Evolutionary conservation across 2,329 filamentous ascomycete genomes (phyloP).

Genomic region (Paecilomyces sp.): DNA sequence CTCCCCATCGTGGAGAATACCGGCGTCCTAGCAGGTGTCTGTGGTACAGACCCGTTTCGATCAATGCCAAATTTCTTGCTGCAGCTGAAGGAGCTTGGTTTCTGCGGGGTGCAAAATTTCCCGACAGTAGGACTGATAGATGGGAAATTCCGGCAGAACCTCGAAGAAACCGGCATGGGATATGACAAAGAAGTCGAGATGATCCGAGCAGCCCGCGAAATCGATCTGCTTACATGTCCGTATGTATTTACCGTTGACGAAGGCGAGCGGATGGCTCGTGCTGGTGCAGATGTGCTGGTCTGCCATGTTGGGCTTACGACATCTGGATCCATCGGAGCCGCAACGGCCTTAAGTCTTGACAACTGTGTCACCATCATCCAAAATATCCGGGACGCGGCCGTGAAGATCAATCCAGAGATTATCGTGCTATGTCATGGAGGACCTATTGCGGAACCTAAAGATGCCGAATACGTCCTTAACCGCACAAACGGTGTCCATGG

Average conservation of each 20-base stretch:
- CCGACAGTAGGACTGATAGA: conserved; percentile 67
- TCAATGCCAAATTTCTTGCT: conserved; percentile 54
- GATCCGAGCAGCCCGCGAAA: conserved; percentile 51
- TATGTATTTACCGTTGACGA: conserved; percentile 62
- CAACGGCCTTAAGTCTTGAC: conserved; percentile 54
- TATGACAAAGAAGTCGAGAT: conserved; percentile 62
- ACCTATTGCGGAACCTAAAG: conserved; percentile 57
- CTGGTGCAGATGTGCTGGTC: conserved; percentile 61
- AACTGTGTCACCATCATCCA: conserved; percentile 58
- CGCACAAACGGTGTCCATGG: conserved; percentile 60
- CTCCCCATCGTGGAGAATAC: conserved; percentile 57
- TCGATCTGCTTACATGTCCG: conserved; percentile 60
- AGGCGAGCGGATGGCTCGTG: conserved; percentile 54
- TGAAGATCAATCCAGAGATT: conserved; percentile 49
- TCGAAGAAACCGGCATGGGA: conserved; percentile 67
- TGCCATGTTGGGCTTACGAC: conserved; percentile 64
- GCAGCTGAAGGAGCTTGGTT: conserved; percentile 56
- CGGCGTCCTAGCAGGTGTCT: conserved; percentile 64
- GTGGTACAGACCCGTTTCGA: conserved; percentile 63
- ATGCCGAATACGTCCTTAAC: conserved; percentile 57
- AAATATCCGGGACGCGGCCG: conserved; percentile 56
- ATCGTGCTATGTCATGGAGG: conserved; percentile 66
- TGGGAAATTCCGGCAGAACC: conserved; percentile 57
- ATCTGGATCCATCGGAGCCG: conserved; percentile 57
- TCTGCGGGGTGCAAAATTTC: conserved; percentile 66